Evolutionary conservation across 495 filamentous ascomycete species (phyloP).

Genomic region (Clavariopsis aquatica): DNA sequence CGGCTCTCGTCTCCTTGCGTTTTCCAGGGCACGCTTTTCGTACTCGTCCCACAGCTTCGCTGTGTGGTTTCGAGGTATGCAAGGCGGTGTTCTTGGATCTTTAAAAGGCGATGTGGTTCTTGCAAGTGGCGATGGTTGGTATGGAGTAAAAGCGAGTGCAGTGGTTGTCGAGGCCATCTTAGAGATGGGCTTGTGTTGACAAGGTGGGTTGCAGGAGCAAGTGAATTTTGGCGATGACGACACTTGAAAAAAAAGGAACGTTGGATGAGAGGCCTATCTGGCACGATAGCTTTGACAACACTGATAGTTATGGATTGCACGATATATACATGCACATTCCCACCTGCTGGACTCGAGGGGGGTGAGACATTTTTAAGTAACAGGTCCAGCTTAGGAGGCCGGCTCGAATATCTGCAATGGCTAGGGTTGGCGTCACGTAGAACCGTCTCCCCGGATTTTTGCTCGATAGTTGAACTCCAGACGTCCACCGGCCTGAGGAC

Average conservation of each 20-base stretch:
- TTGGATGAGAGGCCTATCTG: conserved; percentile 1
- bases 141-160: conserved; percentile 11
- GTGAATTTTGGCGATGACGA: not conserved
- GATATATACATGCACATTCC: conserved; percentile 33
- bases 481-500: conserved; percentile 9
- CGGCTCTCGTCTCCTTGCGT: conserved; percentile 18
- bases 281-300: conserved; percentile 31
- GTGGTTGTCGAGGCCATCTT: conserved; percentile 19
- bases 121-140: conserved; percentile 23
- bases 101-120: conserved; percentile 24
- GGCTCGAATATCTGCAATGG: conserved; percentile 23
- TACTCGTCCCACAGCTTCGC: conserved; percentile 34
- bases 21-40: conserved; percentile 27
- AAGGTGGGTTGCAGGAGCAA: not conserved
- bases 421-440: conserved; percentile 29
- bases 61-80: conserved; percentile 13
- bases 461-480: not conserved
- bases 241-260: conserved; percentile 3
- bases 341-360: conserved; percentile 28
- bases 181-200: not conserved
- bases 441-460: conserved; percentile 25
- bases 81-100: conserved; percentile 22
- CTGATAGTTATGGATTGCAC: conserved; percentile 12
- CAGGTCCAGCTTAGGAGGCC: conserved; percentile 21
- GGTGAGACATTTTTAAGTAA: conserved; percentile 34